Conservation (phyloP, 768 basidiomycete species). For the Serendipita sp. region DNA sequence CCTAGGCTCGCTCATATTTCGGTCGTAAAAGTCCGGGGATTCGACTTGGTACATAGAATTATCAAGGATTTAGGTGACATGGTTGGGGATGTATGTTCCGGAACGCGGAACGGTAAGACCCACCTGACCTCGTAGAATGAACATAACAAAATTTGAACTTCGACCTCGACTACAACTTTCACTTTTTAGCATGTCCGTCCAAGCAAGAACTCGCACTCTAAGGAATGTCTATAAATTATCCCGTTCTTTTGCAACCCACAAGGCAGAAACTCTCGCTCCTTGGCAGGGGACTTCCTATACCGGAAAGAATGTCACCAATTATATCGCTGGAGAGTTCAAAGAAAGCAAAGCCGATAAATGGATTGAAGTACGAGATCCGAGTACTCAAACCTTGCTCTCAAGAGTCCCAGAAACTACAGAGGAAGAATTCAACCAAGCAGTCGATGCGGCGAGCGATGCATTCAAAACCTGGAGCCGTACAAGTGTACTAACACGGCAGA, state of each 20-base stretch:
- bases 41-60: too few relatives aligned
- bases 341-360: constrained; percentile 65
- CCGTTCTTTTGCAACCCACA: not conserved
- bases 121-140: not conserved
- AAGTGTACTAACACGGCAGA: constrained; percentile 72
- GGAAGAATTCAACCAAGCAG: constrained; percentile 67
- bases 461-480: constrained; percentile 81
- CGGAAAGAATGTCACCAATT: constrained; percentile 29
- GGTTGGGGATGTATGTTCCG: not conserved
- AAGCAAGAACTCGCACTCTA: not conserved
- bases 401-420: constrained; percentile 78
- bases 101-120: not conserved
- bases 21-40: not conserved
- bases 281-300: constrained; percentile 4
- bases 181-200: not conserved
- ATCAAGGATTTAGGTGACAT: too few relatives aligned
- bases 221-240: not conserved
- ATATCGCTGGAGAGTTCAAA: constrained; percentile 77
- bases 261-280: not conserved
- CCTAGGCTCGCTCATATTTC: not conserved
- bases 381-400: constrained; percentile 80
- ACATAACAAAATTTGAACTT: not conserved
- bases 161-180: not conserved
- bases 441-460: constrained; percentile 67
- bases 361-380: constrained; percentile 86